Percentiles rank a stretch among this genome's conserved stretches.
Conservation (phyloP, 441 rosid species). For the Populus hybrid region DNA sequence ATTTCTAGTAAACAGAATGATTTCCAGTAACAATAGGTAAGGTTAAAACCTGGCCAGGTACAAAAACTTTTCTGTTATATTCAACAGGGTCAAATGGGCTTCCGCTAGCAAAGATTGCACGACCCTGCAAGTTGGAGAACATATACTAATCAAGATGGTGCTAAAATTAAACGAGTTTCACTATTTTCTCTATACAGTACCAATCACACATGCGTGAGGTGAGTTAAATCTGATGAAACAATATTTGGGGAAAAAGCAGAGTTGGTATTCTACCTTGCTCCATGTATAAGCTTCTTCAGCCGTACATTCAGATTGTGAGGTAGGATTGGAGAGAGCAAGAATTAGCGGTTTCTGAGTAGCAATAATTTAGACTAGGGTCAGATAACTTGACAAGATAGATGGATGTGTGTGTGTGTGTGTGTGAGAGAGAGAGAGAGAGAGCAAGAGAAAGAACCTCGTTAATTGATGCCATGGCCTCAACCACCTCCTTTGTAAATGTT, state of each 20-base stretch:
- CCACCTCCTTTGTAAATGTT: constrained; percentile 86
- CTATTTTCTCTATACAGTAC: not conserved
- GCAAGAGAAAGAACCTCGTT: constrained; percentile 56
- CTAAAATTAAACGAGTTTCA: not conserved
- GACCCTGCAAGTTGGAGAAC: constrained; percentile 53
- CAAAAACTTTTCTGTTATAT: constrained; percentile 59
- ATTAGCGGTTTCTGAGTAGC: constrained; percentile 74
- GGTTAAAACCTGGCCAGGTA: constrained; percentile 82
- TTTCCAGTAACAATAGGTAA: constrained; percentile 6
- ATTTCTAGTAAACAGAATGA: not conserved
- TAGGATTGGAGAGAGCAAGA: constrained; percentile 93
- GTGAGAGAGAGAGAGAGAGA: constrained; percentile 16
- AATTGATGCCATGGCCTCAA: constrained; percentile 79
- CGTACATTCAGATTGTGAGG: constrained; percentile 96
- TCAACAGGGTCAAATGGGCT: constrained; percentile 90
- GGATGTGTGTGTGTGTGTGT: not conserved
- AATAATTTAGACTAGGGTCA: constrained; percentile 18
- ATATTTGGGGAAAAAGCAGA: not conserved
- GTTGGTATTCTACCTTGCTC: constrained; percentile 55
- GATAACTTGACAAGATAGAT: not conserved
- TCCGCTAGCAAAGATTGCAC: constrained; percentile 93
- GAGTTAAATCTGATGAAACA: not conserved
- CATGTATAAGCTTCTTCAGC: constrained; percentile 97
- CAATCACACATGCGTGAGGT: not conserved
- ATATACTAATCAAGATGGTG: not conserved